A percentile compares a stretch with the other conserved stretches of the same genome.
These are phyloP conservation scores for Suillus subalutaceus DNA, from an alignment of 768 basidiomycete genomes.

Conservation along the genomic window DNA sequence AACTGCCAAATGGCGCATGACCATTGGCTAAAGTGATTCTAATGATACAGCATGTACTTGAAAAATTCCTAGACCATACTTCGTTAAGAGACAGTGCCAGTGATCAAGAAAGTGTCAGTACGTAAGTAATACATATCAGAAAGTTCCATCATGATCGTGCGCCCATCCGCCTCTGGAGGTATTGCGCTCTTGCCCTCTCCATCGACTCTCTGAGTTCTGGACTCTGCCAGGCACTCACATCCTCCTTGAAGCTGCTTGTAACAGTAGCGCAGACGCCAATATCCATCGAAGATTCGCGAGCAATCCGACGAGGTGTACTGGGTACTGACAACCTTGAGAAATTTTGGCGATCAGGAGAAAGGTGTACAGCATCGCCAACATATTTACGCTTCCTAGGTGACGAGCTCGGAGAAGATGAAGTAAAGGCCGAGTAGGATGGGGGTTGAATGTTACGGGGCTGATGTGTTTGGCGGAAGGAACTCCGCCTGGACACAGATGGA, in stretches of 20 bases:
- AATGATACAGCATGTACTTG: not conserved
- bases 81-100: not conserved
- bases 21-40: not conserved
- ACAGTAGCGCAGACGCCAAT: slow-evolving; percentile 29
- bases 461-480: slow-evolving; percentile 27
- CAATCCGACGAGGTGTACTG: slow-evolving; percentile 19
- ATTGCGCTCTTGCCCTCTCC: slow-evolving; percentile 60
- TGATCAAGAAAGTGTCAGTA: not conserved
- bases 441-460: slow-evolving; percentile 27
- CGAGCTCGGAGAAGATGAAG: slow-evolving; percentile 30
- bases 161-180: slow-evolving; percentile 19
- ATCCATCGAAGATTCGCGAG: slow-evolving; percentile 40
- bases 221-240: slow-evolving; percentile 57
- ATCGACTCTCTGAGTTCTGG: slow-evolving; percentile 71
- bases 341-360: slow-evolving; percentile 26
- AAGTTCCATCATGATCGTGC: not conserved
- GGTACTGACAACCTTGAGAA: slow-evolving; percentile 16
- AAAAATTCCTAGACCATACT: not conserved
- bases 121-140: slow-evolving; percentile 2
- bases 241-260: slow-evolving; percentile 42
- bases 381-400: slow-evolving; percentile 40
- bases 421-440: slow-evolving; percentile 32
- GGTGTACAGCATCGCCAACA: slow-evolving; percentile 25
- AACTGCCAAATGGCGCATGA: not conserved
- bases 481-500: slow-evolving; percentile 29